A percentile compares a stretch with the other conserved stretches of the same genome.
Conservation (phyloP, 495 filamentous ascomycete species). For the Xylaria acuta region DNA sequence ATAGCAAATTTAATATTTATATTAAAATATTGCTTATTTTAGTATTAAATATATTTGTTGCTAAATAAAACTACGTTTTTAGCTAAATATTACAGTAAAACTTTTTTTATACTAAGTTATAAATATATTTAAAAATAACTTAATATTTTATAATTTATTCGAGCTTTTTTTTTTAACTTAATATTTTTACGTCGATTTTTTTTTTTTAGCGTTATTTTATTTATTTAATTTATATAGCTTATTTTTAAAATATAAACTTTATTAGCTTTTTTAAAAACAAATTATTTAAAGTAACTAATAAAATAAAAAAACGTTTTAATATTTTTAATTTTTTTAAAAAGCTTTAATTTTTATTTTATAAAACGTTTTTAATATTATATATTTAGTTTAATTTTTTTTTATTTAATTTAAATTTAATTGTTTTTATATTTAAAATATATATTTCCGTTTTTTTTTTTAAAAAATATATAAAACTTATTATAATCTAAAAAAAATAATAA, state of each 20-base stretch:
- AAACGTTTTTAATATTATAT: not conserved
- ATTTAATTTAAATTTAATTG: too few relatives aligned
- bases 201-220: too few relatives aligned
- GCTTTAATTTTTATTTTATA: not conserved
- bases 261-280: not conserved
- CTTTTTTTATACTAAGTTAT: not conserved
- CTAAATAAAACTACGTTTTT: not conserved
- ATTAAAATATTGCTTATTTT: not conserved
- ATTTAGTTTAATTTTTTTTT: too few relatives aligned
- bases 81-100: not conserved
- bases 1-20: too few relatives aligned
- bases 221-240: not conserved
- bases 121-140: not conserved
- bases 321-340: too few relatives aligned
- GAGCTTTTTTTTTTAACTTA: not conserved
- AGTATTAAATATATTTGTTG: not conserved
- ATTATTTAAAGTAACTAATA: slow-evolving; percentile 3
- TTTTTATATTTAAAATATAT: too few relatives aligned
- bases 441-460: too few relatives aligned
- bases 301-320: too few relatives aligned
- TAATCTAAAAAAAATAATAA: too few relatives aligned
- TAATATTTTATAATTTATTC: not conserved
- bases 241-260: not conserved
- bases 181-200: not conserved
- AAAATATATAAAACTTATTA: too few relatives aligned